Conservation (phyloP, 768 basidiomycete species). For the Kondoa subrosea region DNA sequence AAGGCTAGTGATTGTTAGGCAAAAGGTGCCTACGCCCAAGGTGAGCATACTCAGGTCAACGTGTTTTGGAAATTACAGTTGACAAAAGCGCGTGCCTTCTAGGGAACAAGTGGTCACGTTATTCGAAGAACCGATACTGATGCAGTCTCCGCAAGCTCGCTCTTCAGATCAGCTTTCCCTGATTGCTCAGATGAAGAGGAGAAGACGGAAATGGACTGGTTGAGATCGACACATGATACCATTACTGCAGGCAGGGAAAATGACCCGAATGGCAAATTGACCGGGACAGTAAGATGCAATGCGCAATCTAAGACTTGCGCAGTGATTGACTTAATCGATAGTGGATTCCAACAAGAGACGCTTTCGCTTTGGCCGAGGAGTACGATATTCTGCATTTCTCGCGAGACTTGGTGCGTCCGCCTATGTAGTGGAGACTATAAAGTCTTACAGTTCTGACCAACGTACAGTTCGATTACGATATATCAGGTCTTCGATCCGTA, state of each 20-base stretch:
- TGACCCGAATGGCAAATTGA: conserved; percentile 10
- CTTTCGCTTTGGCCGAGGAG: conserved; percentile 18
- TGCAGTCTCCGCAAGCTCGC: conserved; percentile 24
- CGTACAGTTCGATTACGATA: conserved; percentile 1
- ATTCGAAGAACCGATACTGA: conserved; percentile 27
- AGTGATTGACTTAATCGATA: not conserved
- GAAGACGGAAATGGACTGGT: conserved; percentile 22
- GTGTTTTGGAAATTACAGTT: not conserved
- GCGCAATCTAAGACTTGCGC: not conserved
- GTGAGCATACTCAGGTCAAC: not conserved
- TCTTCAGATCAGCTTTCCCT: conserved; percentile 26
- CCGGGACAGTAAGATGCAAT: not conserved
- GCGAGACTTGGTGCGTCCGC: not conserved
- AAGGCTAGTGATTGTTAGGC: not conserved
- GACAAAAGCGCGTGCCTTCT: not conserved
- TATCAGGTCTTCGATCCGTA: too few species aligned
- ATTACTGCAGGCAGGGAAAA: conserved; percentile 17
- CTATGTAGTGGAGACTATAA: not conserved
- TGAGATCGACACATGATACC: conserved; percentile 20
- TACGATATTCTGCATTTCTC: conserved; percentile 20
- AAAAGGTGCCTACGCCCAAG: conserved; percentile 5
- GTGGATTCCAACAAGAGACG: conserved; percentile 22
- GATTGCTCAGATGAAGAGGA: conserved; percentile 17
- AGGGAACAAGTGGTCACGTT: conserved; percentile 19
- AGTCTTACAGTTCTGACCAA: not conserved